Base-by-base conservation (phyloP, 768 basidiomycete species). In the Auriculariales sp. region DNA sequence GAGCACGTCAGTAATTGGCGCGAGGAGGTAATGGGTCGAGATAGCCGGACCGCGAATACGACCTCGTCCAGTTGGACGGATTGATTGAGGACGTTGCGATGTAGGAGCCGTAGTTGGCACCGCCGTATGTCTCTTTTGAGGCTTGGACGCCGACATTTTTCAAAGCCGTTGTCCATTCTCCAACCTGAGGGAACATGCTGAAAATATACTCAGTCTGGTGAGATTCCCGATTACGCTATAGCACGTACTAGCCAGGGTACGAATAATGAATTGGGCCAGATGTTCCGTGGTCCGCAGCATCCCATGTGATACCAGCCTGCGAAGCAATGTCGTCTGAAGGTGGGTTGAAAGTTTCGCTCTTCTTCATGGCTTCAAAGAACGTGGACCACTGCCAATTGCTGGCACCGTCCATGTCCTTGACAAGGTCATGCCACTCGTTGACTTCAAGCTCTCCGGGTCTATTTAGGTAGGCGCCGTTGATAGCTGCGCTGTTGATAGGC, bases 401-500 rank as follows among this genome's bases (percentile, higher is more conserved):
- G 22, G 55, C 54, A 35, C 59, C 61, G 31, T 58, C 60, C 28
- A 61, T 55, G 5, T 66, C 54, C 51, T 66, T 60, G 58, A 74
- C 68, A 44, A 78, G 57, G 10, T 59, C 52, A 2, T 66, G 60
- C 72, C 72, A 76, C 2, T 68, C 61, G 53, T 77, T 67, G 50
- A 76, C 54, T 55, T 77, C 76, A 45, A 65, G 51, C 48, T 62
- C 56, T 24, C 72, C 68, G 5, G 78, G 77, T 9, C 77, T 71
- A 45, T 79, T 70, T 54, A 73, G 65, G 64, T 79, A 83, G 69
- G 83, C 70, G 45, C 78, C 81, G 61, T 86, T 86, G 48, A 83
- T 68, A 7, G 81, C 79, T 28, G 78, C 17, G 19, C 39, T 44
- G 24, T 25, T 25, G 22, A 6, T 44, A 15, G 11, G 35, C n/a